These are phyloP conservation scores for Dictyostelium capitatum DNA, from an alignment of 78 protist species.

Conservation along the genomic window DNA sequence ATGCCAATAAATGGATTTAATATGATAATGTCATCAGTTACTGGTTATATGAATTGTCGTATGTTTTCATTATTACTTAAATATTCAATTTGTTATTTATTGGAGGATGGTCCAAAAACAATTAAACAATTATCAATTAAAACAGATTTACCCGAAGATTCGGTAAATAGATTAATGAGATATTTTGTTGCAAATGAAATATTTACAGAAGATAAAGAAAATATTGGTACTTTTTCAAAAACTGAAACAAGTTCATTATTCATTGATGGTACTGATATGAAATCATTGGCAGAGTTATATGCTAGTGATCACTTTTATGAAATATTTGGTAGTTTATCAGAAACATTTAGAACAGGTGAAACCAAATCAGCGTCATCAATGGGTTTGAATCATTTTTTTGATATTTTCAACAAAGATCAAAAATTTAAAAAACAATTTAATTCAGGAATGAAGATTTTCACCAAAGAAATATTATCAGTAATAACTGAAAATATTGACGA, in stretches of 20 bases:
- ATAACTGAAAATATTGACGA: neutral
- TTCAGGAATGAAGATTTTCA: neutral
- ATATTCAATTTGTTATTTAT: neutral
- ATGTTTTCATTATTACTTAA: neutral
- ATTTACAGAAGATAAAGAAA: neutral
- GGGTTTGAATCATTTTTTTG: neutral
- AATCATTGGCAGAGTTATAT: neutral
- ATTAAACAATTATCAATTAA: neutral
- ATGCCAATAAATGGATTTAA: neutral
- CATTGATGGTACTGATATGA: neutral
- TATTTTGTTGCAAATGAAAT: conserved; percentile 4
- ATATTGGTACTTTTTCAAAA: neutral
- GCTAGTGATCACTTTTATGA: neutral
- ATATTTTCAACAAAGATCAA: neutral
- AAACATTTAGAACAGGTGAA: neutral
- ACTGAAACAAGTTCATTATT: neutral
- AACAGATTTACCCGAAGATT: neutral
- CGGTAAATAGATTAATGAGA: neutral
- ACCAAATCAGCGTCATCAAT: neutral
- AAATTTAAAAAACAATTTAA: neutral
- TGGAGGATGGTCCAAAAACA: conserved; percentile 14
- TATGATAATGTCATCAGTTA: neutral
- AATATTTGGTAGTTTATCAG: conserved; percentile 8
- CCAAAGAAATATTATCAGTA: neutral
- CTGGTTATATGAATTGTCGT: neutral